Base-by-base conservation (phyloP, 106 monocot species). In the Dioscorea zingiberensis region DNA sequence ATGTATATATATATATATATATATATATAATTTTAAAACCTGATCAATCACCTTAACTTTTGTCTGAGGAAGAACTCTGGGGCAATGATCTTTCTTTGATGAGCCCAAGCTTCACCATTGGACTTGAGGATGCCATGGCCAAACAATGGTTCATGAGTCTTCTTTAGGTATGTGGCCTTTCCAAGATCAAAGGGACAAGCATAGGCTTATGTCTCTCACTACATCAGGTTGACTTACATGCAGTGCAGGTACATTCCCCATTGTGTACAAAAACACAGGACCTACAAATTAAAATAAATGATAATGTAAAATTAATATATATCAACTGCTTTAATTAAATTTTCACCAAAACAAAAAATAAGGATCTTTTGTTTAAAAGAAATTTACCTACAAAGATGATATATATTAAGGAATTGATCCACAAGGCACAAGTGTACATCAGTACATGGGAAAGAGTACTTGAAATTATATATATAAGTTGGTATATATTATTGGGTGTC, bases 31-130 rank as follows among this genome's bases (percentile, higher is more conserved):
- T 51, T 19, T 51, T 18, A 4, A 51, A 51, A 51, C 1, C 19
- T 16, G 14, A 51, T 13, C 0, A 51, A 51, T 47, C 48, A 80
- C 91, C 84, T 91, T 92, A 30, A 87, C 87, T n/a, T 71, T 85
- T 92, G 47, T 84, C 77, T 53, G 72, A 68, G n/a, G 74, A 82
- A 84, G 74, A 92, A 87, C 74, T 92, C 78, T 7, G 87, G 92
- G 1, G 92, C 81, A 10, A 92, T 85, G 44, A 87, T 71, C 59
- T 85, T 92, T n/a, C 92, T 81, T 46, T 92, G 92, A 61, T 77
- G 64, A 14, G 68, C 74, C 92, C 92, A 92, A 0, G 69, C 65
- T 12, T 44, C 60, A 0, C 92, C 92, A 46, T 84, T 87, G 8
- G 87, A 74, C 48, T 71, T 63, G 54, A 92, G 59, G 21, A 87